Conservation (phyloP, 345 rosid species). For the Syzygium aqueum region DNA sequence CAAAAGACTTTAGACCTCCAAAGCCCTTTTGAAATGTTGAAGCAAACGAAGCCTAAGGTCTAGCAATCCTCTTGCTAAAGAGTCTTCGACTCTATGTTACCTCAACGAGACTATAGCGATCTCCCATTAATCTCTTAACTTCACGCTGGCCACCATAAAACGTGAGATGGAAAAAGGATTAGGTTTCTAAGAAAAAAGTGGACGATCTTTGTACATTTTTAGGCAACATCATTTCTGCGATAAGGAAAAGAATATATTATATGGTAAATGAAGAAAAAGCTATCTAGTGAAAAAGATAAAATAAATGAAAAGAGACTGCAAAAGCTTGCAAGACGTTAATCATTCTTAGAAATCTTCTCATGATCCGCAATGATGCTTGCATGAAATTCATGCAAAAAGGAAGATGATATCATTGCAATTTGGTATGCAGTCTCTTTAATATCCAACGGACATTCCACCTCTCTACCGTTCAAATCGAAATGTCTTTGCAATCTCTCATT, state of each 20-base stretch:
- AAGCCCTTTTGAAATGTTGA: no score
- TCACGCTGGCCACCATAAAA: not conserved
- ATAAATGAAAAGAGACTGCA: constrained; percentile 5
- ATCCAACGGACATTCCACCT: constrained; percentile 4
- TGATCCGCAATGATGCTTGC: constrained; percentile 30
- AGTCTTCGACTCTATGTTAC: not conserved
- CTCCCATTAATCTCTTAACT: not conserved
- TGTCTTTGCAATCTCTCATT: not conserved
- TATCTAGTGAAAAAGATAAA: not conserved
- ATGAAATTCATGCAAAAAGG: constrained; percentile 16
- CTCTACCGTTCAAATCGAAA: not conserved
- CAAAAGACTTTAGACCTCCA: no score
- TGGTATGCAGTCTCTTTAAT: not conserved
- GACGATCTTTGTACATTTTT: not conserved
- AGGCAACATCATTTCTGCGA: not conserved
- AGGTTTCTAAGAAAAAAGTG: not conserved
- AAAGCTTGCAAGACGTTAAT: not conserved
- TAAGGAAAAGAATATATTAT: not conserved
- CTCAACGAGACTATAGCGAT: not conserved
- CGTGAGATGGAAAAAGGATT: not conserved
- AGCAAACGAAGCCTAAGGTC: not conserved
- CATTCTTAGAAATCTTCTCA: constrained; percentile 21
- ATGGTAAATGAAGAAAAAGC: not conserved
- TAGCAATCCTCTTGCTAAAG: not conserved
- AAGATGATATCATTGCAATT: not conserved